Percentiles rank a stretch among this genome's conserved stretches.
phyloP scores from a whole-genome alignment of 805 yeast species.

The Zygotorulaspora danielsina region DNA sequence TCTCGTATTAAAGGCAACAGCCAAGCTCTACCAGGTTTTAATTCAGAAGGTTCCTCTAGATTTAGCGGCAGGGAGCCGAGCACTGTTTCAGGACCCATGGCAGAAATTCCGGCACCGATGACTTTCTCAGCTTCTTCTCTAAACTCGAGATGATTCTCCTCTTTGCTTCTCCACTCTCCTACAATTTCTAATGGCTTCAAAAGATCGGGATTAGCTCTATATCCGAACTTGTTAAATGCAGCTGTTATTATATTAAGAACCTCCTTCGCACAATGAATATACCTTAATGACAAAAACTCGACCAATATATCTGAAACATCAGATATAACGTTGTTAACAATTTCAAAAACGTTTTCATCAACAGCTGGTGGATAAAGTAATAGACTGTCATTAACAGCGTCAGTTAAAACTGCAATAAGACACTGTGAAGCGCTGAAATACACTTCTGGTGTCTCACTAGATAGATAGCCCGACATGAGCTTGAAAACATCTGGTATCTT shows the following conservation, averaged over 20 bases:
- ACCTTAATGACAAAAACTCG: constrained; percentile 65
- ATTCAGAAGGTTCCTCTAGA: constrained; percentile 49
- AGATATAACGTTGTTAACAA: constrained; percentile 50
- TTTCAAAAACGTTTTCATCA: constrained; percentile 49
- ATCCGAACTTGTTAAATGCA: constrained; percentile 57
- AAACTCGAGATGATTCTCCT: constrained; percentile 51
- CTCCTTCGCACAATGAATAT: constrained; percentile 70
- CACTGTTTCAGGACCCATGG: constrained; percentile 84
- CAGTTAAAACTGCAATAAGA: constrained; percentile 68
- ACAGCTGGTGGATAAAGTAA: constrained; percentile 57
- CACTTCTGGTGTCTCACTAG: constrained; percentile 61
- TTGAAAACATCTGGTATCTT: constrained; percentile 56
- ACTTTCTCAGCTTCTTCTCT: constrained; percentile 76
- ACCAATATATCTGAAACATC: constrained; percentile 52
- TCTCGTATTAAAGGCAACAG: constrained; percentile 86
- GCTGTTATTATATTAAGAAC: constrained; percentile 64
- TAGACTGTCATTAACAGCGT: constrained; percentile 57
- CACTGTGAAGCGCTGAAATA: constrained; percentile 81
- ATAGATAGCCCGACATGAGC: constrained; percentile 58
- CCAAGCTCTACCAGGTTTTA: constrained; percentile 90
- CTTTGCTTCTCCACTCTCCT: constrained; percentile 84
- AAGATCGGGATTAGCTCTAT: constrained; percentile 67
- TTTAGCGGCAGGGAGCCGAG: constrained; percentile 74
- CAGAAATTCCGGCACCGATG: constrained; percentile 70
- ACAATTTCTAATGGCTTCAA: constrained; percentile 61